Evolutionary conservation across 805 yeast species (phyloP).

Genomic region (Metschnikowia baotianmanensis): DNA sequence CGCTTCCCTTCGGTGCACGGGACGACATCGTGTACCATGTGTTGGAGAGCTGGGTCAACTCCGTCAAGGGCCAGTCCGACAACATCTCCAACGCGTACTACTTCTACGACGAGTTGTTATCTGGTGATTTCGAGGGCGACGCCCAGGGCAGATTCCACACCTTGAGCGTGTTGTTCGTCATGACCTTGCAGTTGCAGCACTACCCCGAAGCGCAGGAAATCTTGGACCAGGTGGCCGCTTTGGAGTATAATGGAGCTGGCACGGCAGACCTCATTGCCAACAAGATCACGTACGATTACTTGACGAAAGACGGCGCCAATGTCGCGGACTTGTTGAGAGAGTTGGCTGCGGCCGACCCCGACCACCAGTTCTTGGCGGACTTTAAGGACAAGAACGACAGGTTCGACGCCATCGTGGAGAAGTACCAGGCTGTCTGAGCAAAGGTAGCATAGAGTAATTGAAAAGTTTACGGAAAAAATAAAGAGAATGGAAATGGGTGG

Average conservation of each 20-base stretch:
- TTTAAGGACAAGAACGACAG: slow-evolving; percentile 56
- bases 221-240: slow-evolving; percentile 40
- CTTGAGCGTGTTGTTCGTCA: slow-evolving; percentile 61
- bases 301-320: slow-evolving; percentile 37
- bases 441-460: no score
- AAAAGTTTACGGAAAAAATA: no score
- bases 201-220: slow-evolving; percentile 79
- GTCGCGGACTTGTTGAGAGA: slow-evolving; percentile 49
- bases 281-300: slow-evolving; percentile 59
- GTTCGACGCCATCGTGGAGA: slow-evolving; percentile 68
- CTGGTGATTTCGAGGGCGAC: slow-evolving; percentile 42
- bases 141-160: slow-evolving; percentile 32
- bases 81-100: slow-evolving; percentile 46
- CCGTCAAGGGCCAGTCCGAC: slow-evolving; percentile 41
- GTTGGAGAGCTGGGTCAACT: slow-evolving; percentile 65
- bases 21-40: slow-evolving; percentile 78
- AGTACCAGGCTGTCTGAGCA: slow-evolving; percentile 39
- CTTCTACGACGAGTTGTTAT: slow-evolving; percentile 79
- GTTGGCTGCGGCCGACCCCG: slow-evolving; percentile 47
- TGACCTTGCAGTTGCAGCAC: slow-evolving; percentile 77
- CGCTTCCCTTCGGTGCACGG: slow-evolving; percentile 34
- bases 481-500: no score
- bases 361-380: slow-evolving; percentile 58
- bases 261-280: slow-evolving; percentile 56
- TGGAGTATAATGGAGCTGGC: slow-evolving; percentile 30